A percentile compares a stretch with the other conserved stretches of the same genome.
Evolutionary conservation across 345 rosid species (phyloP).

Genomic region (Microthlaspi erraticum): DNA sequence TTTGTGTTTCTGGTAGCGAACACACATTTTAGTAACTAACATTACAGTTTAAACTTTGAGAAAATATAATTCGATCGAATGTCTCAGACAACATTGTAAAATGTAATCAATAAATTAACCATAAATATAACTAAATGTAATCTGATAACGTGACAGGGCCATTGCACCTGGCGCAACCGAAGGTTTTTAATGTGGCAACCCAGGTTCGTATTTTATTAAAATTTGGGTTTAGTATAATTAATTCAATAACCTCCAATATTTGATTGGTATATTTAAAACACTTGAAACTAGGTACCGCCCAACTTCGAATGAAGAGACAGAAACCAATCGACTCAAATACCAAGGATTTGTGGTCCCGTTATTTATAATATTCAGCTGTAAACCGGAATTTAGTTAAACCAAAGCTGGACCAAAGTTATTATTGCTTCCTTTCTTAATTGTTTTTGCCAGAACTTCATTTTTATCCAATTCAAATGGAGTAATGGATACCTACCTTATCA

Average conservation of each 20-base stretch:
- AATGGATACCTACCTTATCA: neutral
- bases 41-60: neutral
- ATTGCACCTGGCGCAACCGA: constrained; percentile 38
- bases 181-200: constrained; percentile 37
- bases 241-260: neutral
- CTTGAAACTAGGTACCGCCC: constrained; percentile 40
- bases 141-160: constrained; percentile 27
- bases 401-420: constrained; percentile 35
- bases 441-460: no score
- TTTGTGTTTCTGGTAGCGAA: neutral
- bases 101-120: neutral
- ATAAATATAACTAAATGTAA: neutral
- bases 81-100: constrained; percentile 12
- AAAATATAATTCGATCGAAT: constrained; percentile 13
- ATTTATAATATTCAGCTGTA: constrained; percentile 22
- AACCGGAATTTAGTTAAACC: constrained; percentile 37
- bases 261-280: neutral
- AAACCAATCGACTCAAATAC: constrained; percentile 24
- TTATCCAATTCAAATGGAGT: no score
- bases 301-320: constrained; percentile 40
- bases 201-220: constrained; percentile 26
- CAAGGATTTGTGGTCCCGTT: constrained; percentile 33
- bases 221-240: neutral
- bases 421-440: neutral
- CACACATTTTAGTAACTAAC: neutral